A percentile compares a stretch with the other conserved stretches of the same genome.
Conservation (phyloP, 768 basidiomycete genomes). For the Pleurotus ostreatus region DNA sequence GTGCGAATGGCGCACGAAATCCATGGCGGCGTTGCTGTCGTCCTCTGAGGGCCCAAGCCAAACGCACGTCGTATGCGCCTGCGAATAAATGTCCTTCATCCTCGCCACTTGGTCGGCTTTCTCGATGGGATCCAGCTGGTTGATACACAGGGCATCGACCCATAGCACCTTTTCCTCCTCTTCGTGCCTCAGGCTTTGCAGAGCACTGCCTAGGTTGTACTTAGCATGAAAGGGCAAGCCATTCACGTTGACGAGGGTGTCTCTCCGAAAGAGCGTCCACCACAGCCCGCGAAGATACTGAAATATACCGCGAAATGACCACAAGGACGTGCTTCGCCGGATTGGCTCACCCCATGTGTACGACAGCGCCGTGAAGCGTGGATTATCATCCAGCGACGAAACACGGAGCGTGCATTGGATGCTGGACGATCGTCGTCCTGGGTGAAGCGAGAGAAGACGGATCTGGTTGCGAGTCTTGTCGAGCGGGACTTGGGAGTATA, state of each 20-base stretch:
- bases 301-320: background rate
- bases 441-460: background rate
- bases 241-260: background rate
- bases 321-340: background rate
- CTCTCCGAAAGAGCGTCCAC: background rate
- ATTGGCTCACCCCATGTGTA: slow-evolving; percentile 3
- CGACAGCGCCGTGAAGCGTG: background rate
- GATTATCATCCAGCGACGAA: background rate
- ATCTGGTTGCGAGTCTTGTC: background rate
- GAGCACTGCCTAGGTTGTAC: background rate
- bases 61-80: background rate
- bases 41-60: slow-evolving; percentile 1
- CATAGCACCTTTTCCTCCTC: background rate
- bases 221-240: background rate
- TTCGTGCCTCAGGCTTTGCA: background rate
- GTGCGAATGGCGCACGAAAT: background rate
- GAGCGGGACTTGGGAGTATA: no score
- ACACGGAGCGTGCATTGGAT: background rate
- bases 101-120: background rate
- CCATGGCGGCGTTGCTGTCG: background rate
- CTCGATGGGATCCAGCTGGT: background rate
- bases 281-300: background rate
- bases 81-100: slow-evolving; percentile 5
- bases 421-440: background rate
- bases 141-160: slow-evolving; percentile 1